Evolutionary conservation across 2,329 filamentous ascomycete genomes (phyloP), one percentile per base, ranked within the genome.

Genomic region (Diaporthe batatas): DNA sequence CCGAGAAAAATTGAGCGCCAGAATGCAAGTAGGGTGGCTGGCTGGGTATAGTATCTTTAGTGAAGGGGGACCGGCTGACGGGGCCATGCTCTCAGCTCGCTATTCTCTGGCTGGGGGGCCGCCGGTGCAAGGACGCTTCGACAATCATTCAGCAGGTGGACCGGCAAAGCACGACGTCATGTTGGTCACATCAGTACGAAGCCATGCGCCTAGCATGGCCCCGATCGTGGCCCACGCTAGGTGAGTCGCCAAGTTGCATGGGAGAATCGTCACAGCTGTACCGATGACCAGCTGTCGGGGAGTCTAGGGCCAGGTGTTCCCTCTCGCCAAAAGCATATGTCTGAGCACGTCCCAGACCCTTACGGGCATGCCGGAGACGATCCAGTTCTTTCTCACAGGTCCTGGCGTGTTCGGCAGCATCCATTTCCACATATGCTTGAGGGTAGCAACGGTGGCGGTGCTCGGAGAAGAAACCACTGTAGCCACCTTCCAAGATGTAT

Each of bases 351-450:
- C 91, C 90, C 72, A 99, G 87, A 79, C 96, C 96, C 77, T 93
- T 93, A 78, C 95, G 91, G 78, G 86, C 88, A 81, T 96, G 93
- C 83, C 97, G 96, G 78, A 99, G 91, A 81, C 95, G 95, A 79
- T 95, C 94, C 87, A 99, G 92, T 79, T 97, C 96, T 77, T 94
- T 93, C 85, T 99, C 96, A 81, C 96, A 98, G 55, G 95, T 96
- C 79, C 91, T 92, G 78, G 94, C 93, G 83, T 99, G 95, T 81
- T 96, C 94, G 80, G 96, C 93, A 76, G 93, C 94, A 76, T 92
- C 93, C 96, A 99, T 99, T 83, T 96, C 95, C 73, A 99, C 94
- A 80, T 99, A 99, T 80, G 96, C 95, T 79, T 97, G 95, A 29
- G 96, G 96, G 78, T 92, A 96, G 86, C 96, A 99, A 74, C 95